Evolutionary conservation across 164 flowering plant species (phyloP).

Genomic region (Sextonia rubra): DNA sequence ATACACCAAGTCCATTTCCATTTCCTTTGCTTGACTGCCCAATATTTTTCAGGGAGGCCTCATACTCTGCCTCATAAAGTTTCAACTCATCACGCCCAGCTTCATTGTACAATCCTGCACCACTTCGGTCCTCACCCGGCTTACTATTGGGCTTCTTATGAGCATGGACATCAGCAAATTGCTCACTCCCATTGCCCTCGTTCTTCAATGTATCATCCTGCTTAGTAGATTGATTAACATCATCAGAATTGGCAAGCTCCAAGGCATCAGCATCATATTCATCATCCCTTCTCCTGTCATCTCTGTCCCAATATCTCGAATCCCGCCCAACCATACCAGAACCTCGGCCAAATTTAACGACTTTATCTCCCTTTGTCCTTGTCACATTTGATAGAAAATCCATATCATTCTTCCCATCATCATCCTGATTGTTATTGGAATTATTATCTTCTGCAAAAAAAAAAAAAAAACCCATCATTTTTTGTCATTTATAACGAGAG

Average conservation of each 20-base stretch:
- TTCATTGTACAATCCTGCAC: conserved; percentile 80
- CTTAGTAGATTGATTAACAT: conserved; percentile 21
- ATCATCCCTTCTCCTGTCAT: conserved; percentile 92
- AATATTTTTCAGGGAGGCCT: conserved; percentile 45
- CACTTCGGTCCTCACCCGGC: conserved; percentile 21
- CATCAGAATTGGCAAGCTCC: conserved; percentile 22
- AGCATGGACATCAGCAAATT: conserved; percentile 16
- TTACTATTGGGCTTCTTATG: conserved; percentile 9
- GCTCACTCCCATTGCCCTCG: conserved; percentile 16
- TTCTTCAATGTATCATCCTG: conserved; percentile 15
- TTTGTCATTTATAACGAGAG: conserved; percentile 5
- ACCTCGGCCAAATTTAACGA: conserved; percentile 72
- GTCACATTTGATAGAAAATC: conserved; percentile 77
- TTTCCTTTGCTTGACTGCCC: not conserved
- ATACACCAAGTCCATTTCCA: not conserved
- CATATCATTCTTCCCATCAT: conserved; percentile 36
- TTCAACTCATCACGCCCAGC: conserved; percentile 88
- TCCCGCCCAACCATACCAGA: conserved; percentile 66
- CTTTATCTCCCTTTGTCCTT: conserved; percentile 33
- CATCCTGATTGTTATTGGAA: conserved; percentile 32
- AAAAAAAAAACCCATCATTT: conserved; percentile 9
- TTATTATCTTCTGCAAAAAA: conserved; percentile 51
- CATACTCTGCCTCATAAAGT: conserved; percentile 82
- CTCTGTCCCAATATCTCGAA: conserved; percentile 93
- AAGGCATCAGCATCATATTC: conserved; percentile 72